Percentiles rank a stretch among this genome's conserved stretches.
Evolutionary conservation across 192 early-diverging fungal genomes (phyloP).

Genomic region (Podila verticillata): DNA sequence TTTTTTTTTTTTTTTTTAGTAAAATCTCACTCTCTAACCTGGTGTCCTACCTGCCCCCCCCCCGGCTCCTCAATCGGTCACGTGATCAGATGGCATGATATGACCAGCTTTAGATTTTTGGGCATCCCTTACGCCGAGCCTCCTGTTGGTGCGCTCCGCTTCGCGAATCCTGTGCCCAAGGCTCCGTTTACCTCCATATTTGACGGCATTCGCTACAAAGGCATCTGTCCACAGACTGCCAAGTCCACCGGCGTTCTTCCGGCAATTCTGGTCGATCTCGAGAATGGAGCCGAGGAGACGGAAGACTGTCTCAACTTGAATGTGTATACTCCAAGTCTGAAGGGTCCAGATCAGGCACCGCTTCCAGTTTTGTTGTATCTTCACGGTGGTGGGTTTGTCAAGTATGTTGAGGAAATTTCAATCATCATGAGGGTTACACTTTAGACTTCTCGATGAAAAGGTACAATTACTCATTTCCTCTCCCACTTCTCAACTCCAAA

Average conservation of each 20-base stretch:
- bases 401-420: neutral
- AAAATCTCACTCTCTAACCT: too few relatives aligned
- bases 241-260: conserved; percentile 13
- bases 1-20: too few relatives aligned
- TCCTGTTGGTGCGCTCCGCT: conserved; percentile 51
- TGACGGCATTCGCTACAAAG: conserved; percentile 10
- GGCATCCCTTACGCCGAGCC: conserved; percentile 60
- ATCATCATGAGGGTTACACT: too few relatives aligned
- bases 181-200: conserved; percentile 5
- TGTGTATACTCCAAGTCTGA: conserved; percentile 51
- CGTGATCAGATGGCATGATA: conserved; percentile 3
- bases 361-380: conserved; percentile 69
- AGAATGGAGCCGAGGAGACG: conserved; percentile 11
- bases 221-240: conserved; percentile 21
- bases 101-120: conserved; percentile 26
- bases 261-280: neutral
- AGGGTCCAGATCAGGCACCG: conserved; percentile 1
- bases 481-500: too few relatives aligned
- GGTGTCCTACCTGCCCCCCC: too few relatives aligned
- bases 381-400: conserved; percentile 64
- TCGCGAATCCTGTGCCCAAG: conserved; percentile 47
- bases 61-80: too few relatives aligned
- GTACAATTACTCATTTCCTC: neutral
- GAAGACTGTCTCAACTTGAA: conserved; percentile 66
- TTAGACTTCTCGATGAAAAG: too few relatives aligned